Base-by-base conservation (phyloP, 2,329 filamentous ascomycete genomes). In the Arthrobotrys sphaeroides region DNA sequence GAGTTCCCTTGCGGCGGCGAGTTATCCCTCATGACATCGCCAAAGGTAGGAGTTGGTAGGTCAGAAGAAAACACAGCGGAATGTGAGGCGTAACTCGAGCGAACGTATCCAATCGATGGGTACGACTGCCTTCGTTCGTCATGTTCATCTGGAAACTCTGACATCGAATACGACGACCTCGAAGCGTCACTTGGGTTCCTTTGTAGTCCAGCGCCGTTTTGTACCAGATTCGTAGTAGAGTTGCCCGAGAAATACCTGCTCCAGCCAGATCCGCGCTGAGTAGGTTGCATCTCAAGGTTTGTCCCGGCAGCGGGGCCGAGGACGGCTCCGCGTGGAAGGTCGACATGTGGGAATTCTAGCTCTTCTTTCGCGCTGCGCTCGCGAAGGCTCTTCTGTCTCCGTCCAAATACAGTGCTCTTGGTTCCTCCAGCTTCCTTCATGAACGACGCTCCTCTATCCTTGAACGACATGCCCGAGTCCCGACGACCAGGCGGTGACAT, bases 241-340 rank as follows among this genome's bases (percentile, higher is more conserved):
- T 77, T 77, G 13, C 76, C 79, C 22, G 79, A 80, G 40, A 80
- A 80, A 55, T 80, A 80, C 38, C 77, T 78, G 22, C 78, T 79
- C 79, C 79, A 80, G 5, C 79, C 79, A 1, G 79, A 80, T 18
- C 77, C 76, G 16, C 78, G 67, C 9, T 72, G 65, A 6, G 66
- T 62, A 5, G 66, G 65, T 55, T 77, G 73, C 73, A 77, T 77
- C 57, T 77, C 73, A 18, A 77, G 49, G 40, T 67, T 72, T 7
- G 73, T 77, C 3, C 73, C 73, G 6, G 60, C 66, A 5, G 73
- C 73, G 6, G 67, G 73, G 9, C 73, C 73, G 18, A 77, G 22
- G 16, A 67, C 61, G 1, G 73, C 65, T 10, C 73, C 73, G 13
- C 73, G 38, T 5, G 73, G 73, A 1, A 77, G 33, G 45, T 77